Evolutionary conservation across 371 early-diverging fungal genomes (phyloP), one percentile per base, ranked within the genome.

Genomic region (Apophysomyces ossiformis): DNA sequence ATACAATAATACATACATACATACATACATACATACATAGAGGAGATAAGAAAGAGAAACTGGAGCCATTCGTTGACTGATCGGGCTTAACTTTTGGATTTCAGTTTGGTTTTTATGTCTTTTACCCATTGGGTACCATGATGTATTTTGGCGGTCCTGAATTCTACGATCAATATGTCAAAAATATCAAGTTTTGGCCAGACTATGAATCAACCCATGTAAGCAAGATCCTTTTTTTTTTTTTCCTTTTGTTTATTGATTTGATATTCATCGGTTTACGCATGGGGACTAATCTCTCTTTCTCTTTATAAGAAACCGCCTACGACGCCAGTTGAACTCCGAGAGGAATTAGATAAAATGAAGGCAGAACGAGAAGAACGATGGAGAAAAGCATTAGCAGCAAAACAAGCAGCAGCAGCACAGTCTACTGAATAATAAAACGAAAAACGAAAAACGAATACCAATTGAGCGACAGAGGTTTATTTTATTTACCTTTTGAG

Each of bases 21-120:
- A 5, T 21, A 12, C n/a, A 5, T 7, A 36, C 1, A 57, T 21
- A 7, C 7, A 21, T 26, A 58, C 2, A 5, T 21, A 12, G 39
- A 36, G 16, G 43, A 35, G n/a, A 15, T 9, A 15, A 11, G 32
- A 37, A 32, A 26, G 32, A 26, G 32, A 26, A 26, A 26, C 32
- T 26, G 32, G 32, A 3, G 3, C 32, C 32, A 26, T 26, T 26
- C 32, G 32, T 2, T 36, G n/a, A 35, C 46, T 43, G 21, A 21
- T 15, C 6, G 1, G 7, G 1, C n/a, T n/a, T 9, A 47, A 15
- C 11, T 9, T 12, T 18, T 5, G 4, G 4, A 26, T 26, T 26
- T 26, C 60, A 84, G 85, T 85, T 85, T 75, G 85, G 85, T 26
- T 65, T 85, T 15, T 85, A 85, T 74, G 81, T 85, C 4, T 82